Evolutionary conservation across 2,329 filamentous ascomycete genomes (phyloP).

Genomic region (Sporothrix sp.): DNA sequence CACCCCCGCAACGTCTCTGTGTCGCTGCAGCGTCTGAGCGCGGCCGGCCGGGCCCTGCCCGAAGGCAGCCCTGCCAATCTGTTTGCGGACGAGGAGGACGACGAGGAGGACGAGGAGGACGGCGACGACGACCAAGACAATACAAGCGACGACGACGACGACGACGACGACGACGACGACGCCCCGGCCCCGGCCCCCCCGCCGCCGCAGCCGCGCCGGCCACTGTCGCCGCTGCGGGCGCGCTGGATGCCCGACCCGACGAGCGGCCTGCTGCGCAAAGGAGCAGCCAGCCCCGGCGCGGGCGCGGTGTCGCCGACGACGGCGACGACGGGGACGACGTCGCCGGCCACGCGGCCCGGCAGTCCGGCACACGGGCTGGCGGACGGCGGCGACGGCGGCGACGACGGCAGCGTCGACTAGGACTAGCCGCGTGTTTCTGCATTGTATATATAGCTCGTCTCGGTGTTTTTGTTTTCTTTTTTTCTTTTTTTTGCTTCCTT

Average conservation of each 20-base stretch:
- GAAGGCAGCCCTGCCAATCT: slow-evolving; percentile 28
- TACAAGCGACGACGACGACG: slow-evolving; percentile 21
- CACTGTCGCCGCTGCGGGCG: slow-evolving; percentile 13
- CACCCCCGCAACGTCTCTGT: slow-evolving; percentile 31
- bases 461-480: neutral
- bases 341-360: neutral
- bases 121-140: slow-evolving; percentile 27
- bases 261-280: slow-evolving; percentile 15
- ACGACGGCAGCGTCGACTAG: slow-evolving; percentile 11
- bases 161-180: slow-evolving; percentile 7
- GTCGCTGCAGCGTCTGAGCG: slow-evolving; percentile 38
- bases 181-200: neutral
- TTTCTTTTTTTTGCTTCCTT: neutral
- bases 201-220: neutral
- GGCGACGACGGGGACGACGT: neutral
- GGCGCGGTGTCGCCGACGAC: neutral
- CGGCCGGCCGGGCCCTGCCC: slow-evolving; percentile 32
- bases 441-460: neutral
- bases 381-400: too few species aligned
- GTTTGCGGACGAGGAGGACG: slow-evolving; percentile 31
- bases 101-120: slow-evolving; percentile 30
- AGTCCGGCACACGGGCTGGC: too few species aligned
- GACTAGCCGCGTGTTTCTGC: neutral
- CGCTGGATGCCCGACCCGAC: slow-evolving; percentile 16
- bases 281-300: neutral